phyloP scores from a whole-genome alignment of 768 basidiomycete species.

The Mycena chlorophos region DNA sequence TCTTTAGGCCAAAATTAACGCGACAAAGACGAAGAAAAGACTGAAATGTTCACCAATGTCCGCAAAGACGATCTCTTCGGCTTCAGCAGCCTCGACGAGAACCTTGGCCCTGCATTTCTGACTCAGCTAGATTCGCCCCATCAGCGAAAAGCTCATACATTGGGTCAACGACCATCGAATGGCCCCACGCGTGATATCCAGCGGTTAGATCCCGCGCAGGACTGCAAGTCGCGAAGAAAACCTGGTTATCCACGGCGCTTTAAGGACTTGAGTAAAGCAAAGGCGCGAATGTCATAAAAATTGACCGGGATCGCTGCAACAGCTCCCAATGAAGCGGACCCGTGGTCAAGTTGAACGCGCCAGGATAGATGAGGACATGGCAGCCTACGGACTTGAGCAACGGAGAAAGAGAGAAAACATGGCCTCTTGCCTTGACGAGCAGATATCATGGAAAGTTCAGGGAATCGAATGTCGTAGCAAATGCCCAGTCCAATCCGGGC shows the following conservation, averaged over 20 bases:
- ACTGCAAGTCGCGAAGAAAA: constrained; percentile 95
- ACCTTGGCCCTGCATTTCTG: constrained; percentile 68
- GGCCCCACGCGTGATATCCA: constrained; percentile 93
- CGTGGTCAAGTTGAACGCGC: constrained; percentile 94
- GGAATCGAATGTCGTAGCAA: constrained; percentile 95
- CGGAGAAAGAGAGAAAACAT: constrained; percentile 14
- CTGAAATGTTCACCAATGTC: constrained; percentile 70
- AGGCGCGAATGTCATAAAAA: background rate
- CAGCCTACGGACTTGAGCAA: constrained; percentile 53
- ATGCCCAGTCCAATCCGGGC: constrained; percentile 96
- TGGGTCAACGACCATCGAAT: constrained; percentile 89
- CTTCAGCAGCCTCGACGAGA: constrained; percentile 70
- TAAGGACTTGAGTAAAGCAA: background rate
- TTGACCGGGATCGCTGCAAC: constrained; percentile 76
- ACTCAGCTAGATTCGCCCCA: constrained; percentile 7
- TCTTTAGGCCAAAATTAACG: constrained; percentile 27
- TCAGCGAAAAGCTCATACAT: constrained; percentile 45
- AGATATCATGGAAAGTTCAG: constrained; percentile 88
- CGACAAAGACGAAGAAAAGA: background rate
- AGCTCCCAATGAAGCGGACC: constrained; percentile 97
- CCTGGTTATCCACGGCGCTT: constrained; percentile 94
- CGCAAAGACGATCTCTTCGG: constrained; percentile 76
- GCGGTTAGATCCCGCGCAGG: constrained; percentile 84
- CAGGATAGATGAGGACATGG: constrained; percentile 86
- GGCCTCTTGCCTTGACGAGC: constrained; percentile 90